Conservation (phyloP, 1,284 basidiomycete genomes). For the Austroboletus novae-zelandiae region DNA sequence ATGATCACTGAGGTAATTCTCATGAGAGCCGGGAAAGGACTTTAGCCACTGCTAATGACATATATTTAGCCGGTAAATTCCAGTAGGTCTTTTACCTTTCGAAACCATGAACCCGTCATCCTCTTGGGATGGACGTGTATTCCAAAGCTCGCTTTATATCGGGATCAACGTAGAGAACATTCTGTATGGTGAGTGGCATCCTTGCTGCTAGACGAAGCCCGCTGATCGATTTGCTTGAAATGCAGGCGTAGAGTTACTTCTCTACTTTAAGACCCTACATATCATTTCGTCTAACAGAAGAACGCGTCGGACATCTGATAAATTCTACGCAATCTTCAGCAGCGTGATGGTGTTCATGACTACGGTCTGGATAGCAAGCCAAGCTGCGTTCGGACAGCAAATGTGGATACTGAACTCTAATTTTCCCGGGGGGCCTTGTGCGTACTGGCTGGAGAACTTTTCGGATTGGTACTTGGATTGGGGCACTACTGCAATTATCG, state of each 20-base stretch:
- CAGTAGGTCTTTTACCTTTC: too few species aligned
- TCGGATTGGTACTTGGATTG: constrained; percentile 24
- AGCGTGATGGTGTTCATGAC: constrained; percentile 18
- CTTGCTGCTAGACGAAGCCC: background rate
- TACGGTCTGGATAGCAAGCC: constrained; percentile 20
- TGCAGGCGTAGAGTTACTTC: constrained; percentile 19
- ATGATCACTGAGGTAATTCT: too few species aligned
- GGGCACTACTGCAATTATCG: constrained; percentile 5
- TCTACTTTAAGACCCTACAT: constrained; percentile 23
- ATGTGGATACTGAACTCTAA: constrained; percentile 17
- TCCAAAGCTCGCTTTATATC: background rate
- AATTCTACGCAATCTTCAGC: constrained; percentile 21
- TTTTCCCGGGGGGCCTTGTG: constrained; percentile 17
- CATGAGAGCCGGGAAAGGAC: too few species aligned
- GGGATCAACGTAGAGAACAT: background rate
- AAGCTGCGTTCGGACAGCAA: constrained; percentile 14
- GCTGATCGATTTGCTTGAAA: too few species aligned
- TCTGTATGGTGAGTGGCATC: constrained; percentile 5
- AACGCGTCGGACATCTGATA: background rate
- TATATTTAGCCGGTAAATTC: too few species aligned
- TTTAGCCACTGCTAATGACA: too few species aligned
- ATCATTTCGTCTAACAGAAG: constrained; percentile 7
- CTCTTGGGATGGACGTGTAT: too few species aligned
- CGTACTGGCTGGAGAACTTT: constrained; percentile 11
- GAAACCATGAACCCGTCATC: too few species aligned